Evolutionary conservation across 345 rosid genomes (phyloP), one percentile per base, ranked within the genome.

Genomic region (Citrus reticulata): DNA sequence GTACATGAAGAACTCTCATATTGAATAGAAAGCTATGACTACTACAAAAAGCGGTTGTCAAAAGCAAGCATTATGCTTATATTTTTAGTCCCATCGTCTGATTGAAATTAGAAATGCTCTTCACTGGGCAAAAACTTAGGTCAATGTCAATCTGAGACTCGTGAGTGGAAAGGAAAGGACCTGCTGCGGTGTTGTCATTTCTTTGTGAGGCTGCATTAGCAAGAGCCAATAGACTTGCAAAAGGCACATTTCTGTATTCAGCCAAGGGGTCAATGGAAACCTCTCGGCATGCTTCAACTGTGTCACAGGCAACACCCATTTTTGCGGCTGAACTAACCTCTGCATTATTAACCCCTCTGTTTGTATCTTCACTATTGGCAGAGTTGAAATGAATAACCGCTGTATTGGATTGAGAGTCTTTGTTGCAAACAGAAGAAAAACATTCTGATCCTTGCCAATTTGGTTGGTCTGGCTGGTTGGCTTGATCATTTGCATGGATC

Each of bases 221-320:
- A 32, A 88, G 87, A 63, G 88, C 91, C 81, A 93, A 62, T 22
- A 92, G 93, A 30, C 88, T 84, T 16, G 57, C 61, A 71, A 83
- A 89, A 78, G 90, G 77, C 22, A 89, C 82, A 16, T 83, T 77
- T 29, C 77, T 79, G 59, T 74, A 80, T 57, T 22, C 63, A 7
- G 68, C 79, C 60, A 81, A 17, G 39, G 81, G 74, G 9, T 70
- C 75, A 46, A 66, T 61, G 35, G 80, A 13, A 68, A 76, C 71
- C 61, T 67, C 70, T 11, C 66, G 59, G 80, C 74, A 77, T 85
- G 84, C 80, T 72, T 78, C 66, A 35, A 3, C 20, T 30, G 9
- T 35, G 32, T 22, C 71, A 64, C 49, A 6, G 11, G 29, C 1
- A 59, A 46, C 17, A 72, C 68, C 25, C 3, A 4, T 29, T 59